Evolutionary conservation across 495 filamentous ascomycete genomes (phyloP).

Genomic region (Lophiotrema nucula): DNA sequence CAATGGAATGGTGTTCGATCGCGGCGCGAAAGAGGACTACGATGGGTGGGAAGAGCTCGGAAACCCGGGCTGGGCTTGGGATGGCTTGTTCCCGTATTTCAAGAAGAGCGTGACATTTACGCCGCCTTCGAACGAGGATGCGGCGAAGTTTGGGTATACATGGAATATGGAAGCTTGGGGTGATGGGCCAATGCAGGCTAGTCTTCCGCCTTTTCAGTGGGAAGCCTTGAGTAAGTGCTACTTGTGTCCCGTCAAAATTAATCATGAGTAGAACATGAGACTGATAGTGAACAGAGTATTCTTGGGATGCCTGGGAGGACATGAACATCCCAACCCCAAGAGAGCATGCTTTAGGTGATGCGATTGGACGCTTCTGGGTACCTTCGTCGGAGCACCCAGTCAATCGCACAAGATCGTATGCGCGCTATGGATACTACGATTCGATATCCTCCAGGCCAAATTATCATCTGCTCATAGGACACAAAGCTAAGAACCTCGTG

Average conservation of each 20-base stretch:
- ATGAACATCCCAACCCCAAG: slow-evolving; percentile 6
- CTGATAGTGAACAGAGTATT: slow-evolving; percentile 16
- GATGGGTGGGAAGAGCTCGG: slow-evolving; percentile 30
- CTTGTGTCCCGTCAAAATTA: neutral
- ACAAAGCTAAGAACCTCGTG: slow-evolving; percentile 18
- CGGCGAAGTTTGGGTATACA: slow-evolving; percentile 33
- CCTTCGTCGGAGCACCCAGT: slow-evolving; percentile 13
- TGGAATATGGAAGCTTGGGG: slow-evolving; percentile 45
- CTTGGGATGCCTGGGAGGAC: slow-evolving; percentile 25
- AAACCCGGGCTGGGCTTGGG: slow-evolving; percentile 27
- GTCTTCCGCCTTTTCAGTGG: slow-evolving; percentile 46
- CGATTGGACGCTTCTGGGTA: slow-evolving; percentile 17
- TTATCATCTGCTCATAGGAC: slow-evolving; percentile 25
- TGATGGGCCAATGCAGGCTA: slow-evolving; percentile 41
- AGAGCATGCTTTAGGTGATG: slow-evolving; percentile 13
- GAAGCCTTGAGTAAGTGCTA: neutral
- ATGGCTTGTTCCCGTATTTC: slow-evolving; percentile 29
- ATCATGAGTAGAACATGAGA: neutral
- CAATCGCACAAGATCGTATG: slow-evolving; percentile 20
- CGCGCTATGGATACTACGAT: slow-evolving; percentile 27
- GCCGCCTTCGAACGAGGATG: neutral
- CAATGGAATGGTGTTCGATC: slow-evolving; percentile 28
- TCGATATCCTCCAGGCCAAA: slow-evolving; percentile 12
- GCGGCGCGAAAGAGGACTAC: slow-evolving; percentile 22
- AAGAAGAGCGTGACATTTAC: slow-evolving; percentile 19